Conservation (phyloP, 768 basidiomycete species). For the Lyophyllum semitale region DNA sequence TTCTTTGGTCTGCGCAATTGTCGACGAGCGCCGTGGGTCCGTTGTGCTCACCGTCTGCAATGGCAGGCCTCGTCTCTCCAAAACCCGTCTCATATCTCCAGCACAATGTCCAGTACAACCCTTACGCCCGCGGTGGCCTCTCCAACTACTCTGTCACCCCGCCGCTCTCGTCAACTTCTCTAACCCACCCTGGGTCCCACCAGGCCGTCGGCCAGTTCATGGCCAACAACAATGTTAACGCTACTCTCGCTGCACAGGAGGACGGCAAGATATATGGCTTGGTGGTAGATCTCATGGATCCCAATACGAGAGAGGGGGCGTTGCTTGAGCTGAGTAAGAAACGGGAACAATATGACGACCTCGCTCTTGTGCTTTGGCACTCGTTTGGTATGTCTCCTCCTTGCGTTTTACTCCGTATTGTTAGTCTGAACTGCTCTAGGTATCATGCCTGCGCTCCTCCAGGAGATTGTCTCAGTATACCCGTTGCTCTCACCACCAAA, state of each 20-base stretch:
- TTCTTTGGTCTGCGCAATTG: constrained; percentile 8
- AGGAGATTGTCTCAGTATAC: constrained; percentile 98
- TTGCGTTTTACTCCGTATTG: constrained; percentile 15
- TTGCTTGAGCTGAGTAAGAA: constrained; percentile 97
- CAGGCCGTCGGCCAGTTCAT: constrained; percentile 45
- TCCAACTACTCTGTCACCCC: constrained; percentile 64
- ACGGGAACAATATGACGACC: constrained; percentile 97
- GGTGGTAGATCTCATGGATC: constrained; percentile 86
- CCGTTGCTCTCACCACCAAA: constrained; percentile 93
- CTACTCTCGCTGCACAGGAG: constrained; percentile 44
- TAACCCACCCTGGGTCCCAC: constrained; percentile 60
- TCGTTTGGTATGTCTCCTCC: constrained; percentile 73
- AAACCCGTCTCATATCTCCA: constrained; percentile 67
- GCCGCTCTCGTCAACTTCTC: constrained; percentile 51
- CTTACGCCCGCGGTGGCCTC: constrained; percentile 53
- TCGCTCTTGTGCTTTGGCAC: constrained; percentile 97
- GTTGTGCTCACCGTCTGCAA: constrained; percentile 31
- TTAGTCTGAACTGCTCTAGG: constrained; percentile 45
- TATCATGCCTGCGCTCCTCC: constrained; percentile 95
- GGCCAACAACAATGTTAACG: constrained; percentile 24
- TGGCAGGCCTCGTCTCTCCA: constrained; percentile 67
- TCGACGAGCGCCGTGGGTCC: constrained; percentile 16
- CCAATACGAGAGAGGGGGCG: constrained; percentile 82
- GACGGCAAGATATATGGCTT: constrained; percentile 84
- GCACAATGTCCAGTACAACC: constrained; percentile 58